Evolutionary conservation across 176 grass and related monocot species (phyloP), one percentile per base, ranked within the genome.

Genomic region (Cenchrus fungigraminus): DNA sequence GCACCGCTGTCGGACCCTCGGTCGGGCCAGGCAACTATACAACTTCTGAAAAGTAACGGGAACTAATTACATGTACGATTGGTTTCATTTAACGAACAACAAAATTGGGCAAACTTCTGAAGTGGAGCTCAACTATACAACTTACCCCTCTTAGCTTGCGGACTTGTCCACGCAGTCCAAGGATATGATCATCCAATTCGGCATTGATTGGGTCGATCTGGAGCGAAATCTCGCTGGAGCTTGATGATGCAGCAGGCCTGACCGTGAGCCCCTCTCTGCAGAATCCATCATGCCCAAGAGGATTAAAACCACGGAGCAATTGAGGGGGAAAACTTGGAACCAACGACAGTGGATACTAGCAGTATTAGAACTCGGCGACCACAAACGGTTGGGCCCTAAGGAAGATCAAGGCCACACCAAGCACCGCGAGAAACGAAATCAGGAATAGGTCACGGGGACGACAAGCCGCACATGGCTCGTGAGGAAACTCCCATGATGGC

Each of bases 161-260:
- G 40, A 91, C 47, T 82, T 97, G 82, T 25, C 90, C 86, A 67
- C 71, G 80, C 58, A 97, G 85, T 16, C 95, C 76, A 14, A 77
- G 67, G 72, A 97, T 91, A 73, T 89, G 85, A 29, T 97, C 85
- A 71, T 95, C 92, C 83, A 97, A 62, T 50, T 97, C 89, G 14
- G 70, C 82, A 77, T 88, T 90, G 49, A 90, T 90, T 55, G 91
- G 94, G 79, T 97, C 94, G 45, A 92, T 97, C 87, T 91, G 89
- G 73, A 97, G 69, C 22, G 90, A 88, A 57, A 97, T 83, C 73
- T 97, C 89, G n/a, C 71, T 86, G 47, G 94, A 83, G 75, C 85
- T 86, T 76, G 89, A 89, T 42, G 86, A 88, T 14, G 75, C 66
- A 78, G 68, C 74, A 2, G 85, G 60, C 61, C 88, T 91, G 14